Evolutionary conservation across 2,329 filamentous ascomycete species (phyloP).

Genomic region (Penicillium sp.): DNA sequence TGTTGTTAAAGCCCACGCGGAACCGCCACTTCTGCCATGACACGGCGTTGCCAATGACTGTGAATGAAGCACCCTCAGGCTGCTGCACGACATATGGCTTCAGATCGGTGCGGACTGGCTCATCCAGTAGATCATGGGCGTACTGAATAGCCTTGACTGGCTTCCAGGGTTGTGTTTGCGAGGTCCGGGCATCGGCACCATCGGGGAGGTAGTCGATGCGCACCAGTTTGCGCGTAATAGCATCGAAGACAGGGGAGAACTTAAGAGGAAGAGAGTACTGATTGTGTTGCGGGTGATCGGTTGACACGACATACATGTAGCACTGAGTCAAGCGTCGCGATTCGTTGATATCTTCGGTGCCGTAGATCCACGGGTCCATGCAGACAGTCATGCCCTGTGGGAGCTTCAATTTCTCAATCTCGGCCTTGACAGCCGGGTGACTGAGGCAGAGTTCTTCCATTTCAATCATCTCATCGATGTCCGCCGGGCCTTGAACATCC

Average conservation of each 20-base stretch:
- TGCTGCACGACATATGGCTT: slow-evolving; percentile 69
- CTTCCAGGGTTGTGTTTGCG: slow-evolving; percentile 62
- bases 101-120: slow-evolving; percentile 66
- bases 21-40: slow-evolving; percentile 71
- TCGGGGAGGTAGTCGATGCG: slow-evolving; percentile 72
- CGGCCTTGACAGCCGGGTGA: slow-evolving; percentile 61
- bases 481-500: slow-evolving; percentile 56
- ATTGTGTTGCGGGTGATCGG: slow-evolving; percentile 43
- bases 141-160: slow-evolving; percentile 57
- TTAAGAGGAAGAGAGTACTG: slow-evolving; percentile 42
- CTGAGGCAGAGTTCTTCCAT: slow-evolving; percentile 62
- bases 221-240: slow-evolving; percentile 65
- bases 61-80: slow-evolving; percentile 68
- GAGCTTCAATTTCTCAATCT: slow-evolving; percentile 63
- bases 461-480: slow-evolving; percentile 63
- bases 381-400: slow-evolving; percentile 62
- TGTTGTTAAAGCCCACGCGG: slow-evolving; percentile 64
- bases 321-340: slow-evolving; percentile 45
- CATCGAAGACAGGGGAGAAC: slow-evolving; percentile 57
- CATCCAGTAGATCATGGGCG: slow-evolving; percentile 67
- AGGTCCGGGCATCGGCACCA: slow-evolving; percentile 64
- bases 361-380: slow-evolving; percentile 73
- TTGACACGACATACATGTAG: slow-evolving; percentile 45
- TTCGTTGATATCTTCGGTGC: slow-evolving; percentile 47
- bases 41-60: slow-evolving; percentile 59